phyloP scores from a whole-genome alignment of 768 basidiomycete species.

The Serendipita sp. region DNA sequence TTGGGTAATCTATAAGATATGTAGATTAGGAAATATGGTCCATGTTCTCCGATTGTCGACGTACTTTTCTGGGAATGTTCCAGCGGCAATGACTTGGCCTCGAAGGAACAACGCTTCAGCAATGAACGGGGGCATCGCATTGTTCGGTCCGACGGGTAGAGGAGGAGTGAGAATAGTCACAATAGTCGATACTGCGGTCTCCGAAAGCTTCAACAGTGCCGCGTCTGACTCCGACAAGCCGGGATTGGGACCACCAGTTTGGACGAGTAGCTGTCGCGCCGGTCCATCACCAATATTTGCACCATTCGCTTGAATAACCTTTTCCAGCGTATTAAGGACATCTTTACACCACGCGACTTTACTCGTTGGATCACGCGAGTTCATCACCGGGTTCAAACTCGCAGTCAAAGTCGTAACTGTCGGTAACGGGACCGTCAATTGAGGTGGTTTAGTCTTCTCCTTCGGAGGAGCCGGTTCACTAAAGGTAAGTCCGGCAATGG shows the following conservation, averaged over 20 bases:
- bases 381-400: conserved; percentile 34
- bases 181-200: conserved; percentile 48
- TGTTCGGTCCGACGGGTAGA: conserved; percentile 15
- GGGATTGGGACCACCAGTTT: conserved; percentile 22
- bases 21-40: conserved; percentile 14
- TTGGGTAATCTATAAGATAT: conserved; percentile 39
- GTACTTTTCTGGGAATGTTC: conserved; percentile 18
- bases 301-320: conserved; percentile 17
- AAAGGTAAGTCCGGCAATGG: conserved; percentile 10
- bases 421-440: conserved; percentile 54
- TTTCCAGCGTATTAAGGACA: conserved; percentile 64
- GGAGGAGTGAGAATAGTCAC: conserved; percentile 33
- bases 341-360: conserved; percentile 70
- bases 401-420: conserved; percentile 40
- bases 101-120: conserved; percentile 65
- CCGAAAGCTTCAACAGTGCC: conserved; percentile 39
- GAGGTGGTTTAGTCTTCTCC: conserved; percentile 20
- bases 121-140: conserved; percentile 24
- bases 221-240: conserved; percentile 33
- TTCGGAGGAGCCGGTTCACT: conserved; percentile 14
- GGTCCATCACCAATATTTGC: conserved; percentile 13
- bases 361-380: conserved; percentile 35
- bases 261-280: conserved; percentile 18
- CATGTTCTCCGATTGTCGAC: background rate
- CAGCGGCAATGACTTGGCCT: conserved; percentile 55